These are phyloP conservation scores for Lactifluus pinguis DNA, from an alignment of 768 basidiomycete species.

Conservation along the genomic window DNA sequence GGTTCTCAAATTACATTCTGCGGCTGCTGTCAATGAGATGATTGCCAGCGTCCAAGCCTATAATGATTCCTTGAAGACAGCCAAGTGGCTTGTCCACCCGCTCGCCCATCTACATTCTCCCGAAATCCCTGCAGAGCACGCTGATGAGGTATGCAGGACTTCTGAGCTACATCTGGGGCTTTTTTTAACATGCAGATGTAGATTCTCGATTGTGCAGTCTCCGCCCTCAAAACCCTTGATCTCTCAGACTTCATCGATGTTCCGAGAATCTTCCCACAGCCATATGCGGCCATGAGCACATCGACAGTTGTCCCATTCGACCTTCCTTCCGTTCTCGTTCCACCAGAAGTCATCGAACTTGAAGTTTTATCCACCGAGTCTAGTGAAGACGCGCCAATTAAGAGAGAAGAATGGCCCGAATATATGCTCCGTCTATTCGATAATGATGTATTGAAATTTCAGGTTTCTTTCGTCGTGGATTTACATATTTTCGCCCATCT, in stretches of 20 bases:
- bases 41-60: conserved; percentile 65
- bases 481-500: conserved; percentile 1
- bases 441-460: conserved; percentile 33
- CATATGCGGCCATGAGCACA: conserved; percentile 45
- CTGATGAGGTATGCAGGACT: conserved; percentile 47
- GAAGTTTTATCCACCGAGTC: conserved; percentile 61
- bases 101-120: conserved; percentile 43
- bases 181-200: conserved; percentile 25
- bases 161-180: not conserved
- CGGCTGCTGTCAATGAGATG: conserved; percentile 54
- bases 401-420: conserved; percentile 78
- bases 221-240: conserved; percentile 53
- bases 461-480: not conserved
- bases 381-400: conserved; percentile 61
- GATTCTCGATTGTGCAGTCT: conserved; percentile 69
- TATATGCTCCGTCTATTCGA: conserved; percentile 63
- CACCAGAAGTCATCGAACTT: conserved; percentile 79
- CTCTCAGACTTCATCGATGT: conserved; percentile 49
- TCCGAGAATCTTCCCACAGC: conserved; percentile 51
- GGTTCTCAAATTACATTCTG: conserved; percentile 49
- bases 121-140: conserved; percentile 35
- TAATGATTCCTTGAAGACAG: conserved; percentile 47
- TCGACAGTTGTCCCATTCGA: conserved; percentile 45
- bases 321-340: conserved; percentile 73
- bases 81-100: conserved; percentile 62